Conservation (phyloP, 768 basidiomycete species). For the Roridomyces roridus region DNA sequence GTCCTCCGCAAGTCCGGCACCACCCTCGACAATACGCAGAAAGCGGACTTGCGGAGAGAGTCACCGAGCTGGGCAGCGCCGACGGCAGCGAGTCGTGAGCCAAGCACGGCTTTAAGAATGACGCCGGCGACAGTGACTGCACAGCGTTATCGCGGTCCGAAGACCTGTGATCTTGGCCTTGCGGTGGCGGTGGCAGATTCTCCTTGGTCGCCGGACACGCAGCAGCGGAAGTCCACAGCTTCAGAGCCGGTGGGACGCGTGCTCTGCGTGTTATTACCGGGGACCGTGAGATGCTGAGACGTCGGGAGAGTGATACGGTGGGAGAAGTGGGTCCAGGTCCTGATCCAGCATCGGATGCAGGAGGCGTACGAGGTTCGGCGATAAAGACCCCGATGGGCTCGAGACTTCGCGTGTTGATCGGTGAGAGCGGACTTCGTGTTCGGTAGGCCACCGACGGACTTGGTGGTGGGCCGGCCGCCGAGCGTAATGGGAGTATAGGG, state of each 20-base stretch:
- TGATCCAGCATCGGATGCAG: too few relatives aligned
- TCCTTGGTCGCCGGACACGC: constrained; percentile 19
- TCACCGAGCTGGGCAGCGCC: neutral
- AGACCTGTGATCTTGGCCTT: too few relatives aligned
- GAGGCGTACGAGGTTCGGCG: too few relatives aligned
- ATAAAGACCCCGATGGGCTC: neutral
- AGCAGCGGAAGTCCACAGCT: constrained; percentile 2
- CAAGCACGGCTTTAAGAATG: neutral
- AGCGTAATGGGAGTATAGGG: constrained; percentile 2
- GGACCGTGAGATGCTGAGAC: neutral
- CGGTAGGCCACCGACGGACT: neutral
- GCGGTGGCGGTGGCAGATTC: constrained; percentile 1
- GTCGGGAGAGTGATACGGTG: neutral
- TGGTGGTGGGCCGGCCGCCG: neutral
- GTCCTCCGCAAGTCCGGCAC: constrained; percentile 8
- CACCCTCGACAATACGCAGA: constrained; percentile 14
- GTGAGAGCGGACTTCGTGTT: neutral
- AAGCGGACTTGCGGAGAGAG: constrained; percentile 15
- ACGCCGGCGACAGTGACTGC: neutral
- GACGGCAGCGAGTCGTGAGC: neutral
- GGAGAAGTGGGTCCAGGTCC: too few relatives aligned
- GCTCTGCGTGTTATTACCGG: neutral
- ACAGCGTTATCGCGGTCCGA: too few relatives aligned
- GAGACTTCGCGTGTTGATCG: neutral
- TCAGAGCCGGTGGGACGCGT: constrained; percentile 12